Evolutionary conservation across 371 early-diverging fungal genomes (phyloP), one percentile per base, ranked within the genome.

Genomic region (Mucor irregularis): DNA sequence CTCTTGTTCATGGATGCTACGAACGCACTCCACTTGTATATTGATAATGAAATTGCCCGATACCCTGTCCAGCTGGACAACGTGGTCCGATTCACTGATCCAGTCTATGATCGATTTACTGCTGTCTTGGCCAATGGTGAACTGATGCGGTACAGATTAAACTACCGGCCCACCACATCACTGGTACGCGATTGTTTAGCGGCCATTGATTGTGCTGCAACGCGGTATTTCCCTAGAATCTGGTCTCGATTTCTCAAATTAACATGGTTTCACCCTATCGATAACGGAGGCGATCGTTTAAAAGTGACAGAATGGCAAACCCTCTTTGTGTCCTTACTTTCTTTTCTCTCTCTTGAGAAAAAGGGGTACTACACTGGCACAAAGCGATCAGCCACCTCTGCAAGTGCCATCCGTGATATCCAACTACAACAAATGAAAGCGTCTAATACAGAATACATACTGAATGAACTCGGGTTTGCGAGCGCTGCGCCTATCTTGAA

Each of bases 251-350:
- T 42, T 19, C 17, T 63, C 5, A 33, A 53, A n/a, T 1, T 43
- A n/a, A n/a, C 38, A 16, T 46, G 35, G n/a, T 37, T 45, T 29
- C 25, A 35, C 16, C 14, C 33, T 43, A 19, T 44, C 2, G 22
- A 22, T 6, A 33, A 10, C 8, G 53, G 26, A 9, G 7, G 35
- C 46, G 28, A 47, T 28, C 39, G 38, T 38, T 16, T 19, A 10
- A 4, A 29, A 16, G 49, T 50, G 9, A 50, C 39, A 5, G 87
- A 87, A 58, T 88, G 87, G 88, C 66, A 71, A 13, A 56, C 72
- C n/a, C 84, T 87, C 58, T 53, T 75, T 5, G 62, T 76, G 11
- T 53, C 73, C 0, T 54, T 89, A 6, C 54, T 88, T 0, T 86
- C 87, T 0, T 82, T 81, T 44, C 58, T 74, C 17, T 34, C 53